Conservation (phyloP, 2,329 filamentous ascomycete genomes). For the Kalmusia sp. region DNA sequence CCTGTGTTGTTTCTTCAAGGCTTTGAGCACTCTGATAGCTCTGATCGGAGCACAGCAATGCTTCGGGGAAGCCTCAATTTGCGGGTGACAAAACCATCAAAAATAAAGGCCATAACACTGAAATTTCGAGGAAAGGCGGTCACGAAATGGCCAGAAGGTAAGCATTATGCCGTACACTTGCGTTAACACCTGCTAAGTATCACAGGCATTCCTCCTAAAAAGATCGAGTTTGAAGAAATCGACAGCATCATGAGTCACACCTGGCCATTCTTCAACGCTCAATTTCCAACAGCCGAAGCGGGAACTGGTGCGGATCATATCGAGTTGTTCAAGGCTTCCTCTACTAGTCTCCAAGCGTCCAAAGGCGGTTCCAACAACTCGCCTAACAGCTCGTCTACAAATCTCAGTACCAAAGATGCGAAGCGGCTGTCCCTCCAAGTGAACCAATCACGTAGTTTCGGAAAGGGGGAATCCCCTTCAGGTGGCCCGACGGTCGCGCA, state of each 20-base stretch:
- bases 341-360: slow-evolving; percentile 33
- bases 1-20: slow-evolving; percentile 82
- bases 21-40: slow-evolving; percentile 73
- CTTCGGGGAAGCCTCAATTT: slow-evolving; percentile 84
- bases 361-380: slow-evolving; percentile 50
- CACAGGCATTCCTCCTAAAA: slow-evolving; percentile 81
- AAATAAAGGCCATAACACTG: slow-evolving; percentile 89
- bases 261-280: slow-evolving; percentile 90
- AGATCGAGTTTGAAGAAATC: slow-evolving; percentile 82
- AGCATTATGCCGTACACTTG: not conserved
- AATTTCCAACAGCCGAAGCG: slow-evolving; percentile 65
- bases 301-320: slow-evolving; percentile 70
- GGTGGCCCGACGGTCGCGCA: slow-evolving; percentile 66
- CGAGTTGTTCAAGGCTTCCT: slow-evolving; percentile 58
- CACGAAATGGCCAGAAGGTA: slow-evolving; percentile 94
- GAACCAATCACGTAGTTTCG: slow-evolving; percentile 84
- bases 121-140: slow-evolving; percentile 84
- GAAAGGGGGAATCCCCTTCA: slow-evolving; percentile 73
- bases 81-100: slow-evolving; percentile 84
- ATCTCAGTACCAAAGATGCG: slow-evolving; percentile 57
- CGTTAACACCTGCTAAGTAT: slow-evolving; percentile 12
- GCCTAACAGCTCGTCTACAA: slow-evolving; percentile 54
- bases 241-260: slow-evolving; percentile 87
- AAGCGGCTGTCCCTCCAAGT: slow-evolving; percentile 79
- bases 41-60: slow-evolving; percentile 76